Evolutionary conservation across 2,329 filamentous ascomycete species (phyloP), one percentile per base, ranked within the genome.

Genomic region (Trichoderma sp.): DNA sequence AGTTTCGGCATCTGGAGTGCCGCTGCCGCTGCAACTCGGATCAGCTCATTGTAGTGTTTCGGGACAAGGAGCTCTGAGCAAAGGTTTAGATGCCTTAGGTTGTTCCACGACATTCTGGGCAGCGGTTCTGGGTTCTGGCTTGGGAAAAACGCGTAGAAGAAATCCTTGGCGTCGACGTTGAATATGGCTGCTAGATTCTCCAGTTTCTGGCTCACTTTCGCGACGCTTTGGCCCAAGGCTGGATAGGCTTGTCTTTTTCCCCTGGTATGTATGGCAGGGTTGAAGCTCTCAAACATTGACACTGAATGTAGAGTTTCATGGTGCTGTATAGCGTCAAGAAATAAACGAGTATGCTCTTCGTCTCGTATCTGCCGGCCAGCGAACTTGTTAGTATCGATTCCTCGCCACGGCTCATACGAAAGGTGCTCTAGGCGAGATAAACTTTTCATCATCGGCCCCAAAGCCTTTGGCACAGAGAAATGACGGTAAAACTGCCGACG

Each of bases 181-280:
- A 53, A 21, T 12, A 3, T 12, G 45, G 45, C 45, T 5, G 4
- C 1, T 21, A 53, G 8, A 21, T 6, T 53, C 4, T 53, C n/a
- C n/a, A 9, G 3, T 2, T 53, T 53, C 8, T 16, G 45, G n/a
- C 45, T 53, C 4, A 3, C 9, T 53, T 21, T 21, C 9, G 45
- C 45, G 9, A 53, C 4, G 2, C 45, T 21, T n/a, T 53, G 45
- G 45, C 45, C 45, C n/a, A 53, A 21, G 18, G n/a, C 45, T 9
- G 45, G n/a, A 53, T n/a, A 21, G 2, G 45, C 8, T 12, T 53
- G n/a, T 18, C 45, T 53, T 53, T 21, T 53, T 4, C n/a, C n/a
- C 0, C 4, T 0, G 0, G 8, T 12, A 21, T 53, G 45, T 5
- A 53, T 4, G 9, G n/a, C 45, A 12, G 4, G n/a, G 45, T 6